These are phyloP conservation scores for Fraxinus platypoda DNA, from an alignment of 305 asterid genomes.

Conservation along the genomic window DNA sequence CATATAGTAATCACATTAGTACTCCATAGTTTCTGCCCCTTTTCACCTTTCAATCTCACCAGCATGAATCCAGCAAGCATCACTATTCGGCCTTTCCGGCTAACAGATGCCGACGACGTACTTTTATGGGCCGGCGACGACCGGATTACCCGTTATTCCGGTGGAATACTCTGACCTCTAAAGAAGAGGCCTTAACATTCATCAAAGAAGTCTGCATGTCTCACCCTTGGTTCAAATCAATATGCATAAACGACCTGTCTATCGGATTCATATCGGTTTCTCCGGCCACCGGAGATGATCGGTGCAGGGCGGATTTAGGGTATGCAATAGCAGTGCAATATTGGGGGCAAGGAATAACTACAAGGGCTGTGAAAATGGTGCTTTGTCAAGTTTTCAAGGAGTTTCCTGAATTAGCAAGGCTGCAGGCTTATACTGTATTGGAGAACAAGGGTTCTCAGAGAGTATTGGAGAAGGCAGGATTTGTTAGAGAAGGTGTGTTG, in stretches of 20 bases:
- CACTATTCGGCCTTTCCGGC: constrained; percentile 26
- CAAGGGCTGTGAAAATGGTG: constrained; percentile 40
- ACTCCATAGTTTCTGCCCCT: too few species aligned
- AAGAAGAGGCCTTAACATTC: constrained; percentile 42
- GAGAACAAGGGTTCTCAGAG: constrained; percentile 45
- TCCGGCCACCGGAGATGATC: constrained; percentile 37
- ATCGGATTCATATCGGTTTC: constrained; percentile 32
- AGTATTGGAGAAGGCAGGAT: constrained; percentile 51
- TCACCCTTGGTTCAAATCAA: constrained; percentile 46
- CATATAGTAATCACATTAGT: not conserved
- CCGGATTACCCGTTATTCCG: constrained; percentile 29
- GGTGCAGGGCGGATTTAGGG: constrained; percentile 41
- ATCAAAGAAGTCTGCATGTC: constrained; percentile 33
- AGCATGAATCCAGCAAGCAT: constrained; percentile 17
- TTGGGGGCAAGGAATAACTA: constrained; percentile 48
- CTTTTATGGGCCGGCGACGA: constrained; percentile 46
- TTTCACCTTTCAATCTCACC: not conserved
- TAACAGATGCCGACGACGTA: constrained; percentile 26
- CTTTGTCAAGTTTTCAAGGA: constrained; percentile 29
- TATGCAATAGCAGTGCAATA: constrained; percentile 39
- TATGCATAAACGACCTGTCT: constrained; percentile 39
- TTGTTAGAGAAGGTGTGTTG: constrained; percentile 40
- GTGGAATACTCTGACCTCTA: constrained; percentile 36
- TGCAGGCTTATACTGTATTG: constrained; percentile 37
- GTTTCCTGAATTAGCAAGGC: constrained; percentile 36